phyloP scores from a whole-genome alignment of 768 basidiomycete species.

The Exidia glandulosa region DNA sequence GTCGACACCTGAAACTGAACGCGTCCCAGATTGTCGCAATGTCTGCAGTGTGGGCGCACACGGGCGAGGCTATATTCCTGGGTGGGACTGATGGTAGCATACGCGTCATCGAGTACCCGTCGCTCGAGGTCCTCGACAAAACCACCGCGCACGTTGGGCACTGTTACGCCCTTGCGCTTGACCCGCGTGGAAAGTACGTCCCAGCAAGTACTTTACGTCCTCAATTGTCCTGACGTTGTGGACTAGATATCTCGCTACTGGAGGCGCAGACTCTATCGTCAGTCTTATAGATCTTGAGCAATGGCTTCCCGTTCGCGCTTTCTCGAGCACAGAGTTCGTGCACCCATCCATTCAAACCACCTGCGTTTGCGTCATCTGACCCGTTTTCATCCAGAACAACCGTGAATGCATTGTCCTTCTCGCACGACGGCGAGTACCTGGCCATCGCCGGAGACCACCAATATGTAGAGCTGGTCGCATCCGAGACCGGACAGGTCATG shows the following conservation, averaged over 20 bases:
- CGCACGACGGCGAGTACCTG: slow-evolving; percentile 72
- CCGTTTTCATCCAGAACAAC: slow-evolving; percentile 36
- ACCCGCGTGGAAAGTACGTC: slow-evolving; percentile 60
- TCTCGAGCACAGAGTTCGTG: slow-evolving; percentile 71
- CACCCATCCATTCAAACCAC: background rate
- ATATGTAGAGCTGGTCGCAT: slow-evolving; percentile 74
- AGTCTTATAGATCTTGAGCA: slow-evolving; percentile 71
- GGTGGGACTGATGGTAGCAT: slow-evolving; percentile 50
- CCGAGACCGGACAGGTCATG: slow-evolving; percentile 61
- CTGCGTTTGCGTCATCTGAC: background rate
- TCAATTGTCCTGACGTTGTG: background rate
- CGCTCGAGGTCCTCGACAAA: slow-evolving; percentile 44
- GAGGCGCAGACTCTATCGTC: slow-evolving; percentile 73
- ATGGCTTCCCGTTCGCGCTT: slow-evolving; percentile 70
- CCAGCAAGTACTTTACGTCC: background rate
- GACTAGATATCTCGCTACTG: slow-evolving; percentile 61
- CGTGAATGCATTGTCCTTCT: slow-evolving; percentile 68
- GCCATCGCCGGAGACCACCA: slow-evolving; percentile 61
- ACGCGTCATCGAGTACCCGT: slow-evolving; percentile 60
- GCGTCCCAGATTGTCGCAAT: slow-evolving; percentile 29
- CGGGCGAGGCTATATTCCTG: slow-evolving; percentile 59
- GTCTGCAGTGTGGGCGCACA: slow-evolving; percentile 65
- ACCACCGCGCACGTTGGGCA: slow-evolving; percentile 71
- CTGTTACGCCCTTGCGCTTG: slow-evolving; percentile 63
- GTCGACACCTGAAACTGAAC: background rate